A percentile compares a stretch with the other conserved stretches of the same genome.
Conservation (phyloP, 371 early-diverging fungal species). For the Parasitella parasitica region DNA sequence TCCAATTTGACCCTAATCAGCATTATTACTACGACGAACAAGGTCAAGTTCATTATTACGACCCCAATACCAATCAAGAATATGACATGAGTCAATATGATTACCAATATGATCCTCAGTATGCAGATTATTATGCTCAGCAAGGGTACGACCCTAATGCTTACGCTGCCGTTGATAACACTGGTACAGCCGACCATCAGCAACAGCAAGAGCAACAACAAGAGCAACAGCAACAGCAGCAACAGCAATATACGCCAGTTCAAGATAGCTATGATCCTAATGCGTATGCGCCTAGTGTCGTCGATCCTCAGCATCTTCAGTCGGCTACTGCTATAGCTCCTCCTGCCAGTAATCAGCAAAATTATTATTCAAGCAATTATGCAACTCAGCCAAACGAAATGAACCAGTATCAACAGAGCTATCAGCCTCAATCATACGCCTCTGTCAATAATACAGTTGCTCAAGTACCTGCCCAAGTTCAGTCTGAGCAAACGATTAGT, state of each 20-base stretch:
- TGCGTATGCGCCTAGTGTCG: background rate
- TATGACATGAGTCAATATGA: slow-evolving; percentile 32
- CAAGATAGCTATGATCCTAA: slow-evolving; percentile 3
- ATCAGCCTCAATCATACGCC: background rate
- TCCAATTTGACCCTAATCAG: slow-evolving; percentile 33
- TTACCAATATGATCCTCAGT: too few species aligned
- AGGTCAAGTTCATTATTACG: slow-evolving; percentile 36
- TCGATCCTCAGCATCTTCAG: background rate
- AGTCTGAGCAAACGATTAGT: slow-evolving; percentile 16
- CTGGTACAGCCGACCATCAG: background rate
- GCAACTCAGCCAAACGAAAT: background rate
- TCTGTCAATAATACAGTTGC: slow-evolving; percentile 4
- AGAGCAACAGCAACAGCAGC: too few species aligned
- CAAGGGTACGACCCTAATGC: slow-evolving; percentile 18
- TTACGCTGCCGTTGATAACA: background rate
- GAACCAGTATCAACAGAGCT: background rate
- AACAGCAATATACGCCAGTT: background rate
- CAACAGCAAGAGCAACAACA: background rate
- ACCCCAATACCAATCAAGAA: slow-evolving; percentile 39
- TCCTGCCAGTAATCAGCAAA: background rate
- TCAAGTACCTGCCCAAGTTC: slow-evolving; percentile 13
- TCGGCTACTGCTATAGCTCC: background rate
- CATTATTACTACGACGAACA: slow-evolving; percentile 46
- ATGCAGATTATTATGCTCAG: too few species aligned
- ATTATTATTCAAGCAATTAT: background rate